Conservation (phyloP, 2,329 filamentous ascomycete species). For the Fusarium redolens region DNA sequence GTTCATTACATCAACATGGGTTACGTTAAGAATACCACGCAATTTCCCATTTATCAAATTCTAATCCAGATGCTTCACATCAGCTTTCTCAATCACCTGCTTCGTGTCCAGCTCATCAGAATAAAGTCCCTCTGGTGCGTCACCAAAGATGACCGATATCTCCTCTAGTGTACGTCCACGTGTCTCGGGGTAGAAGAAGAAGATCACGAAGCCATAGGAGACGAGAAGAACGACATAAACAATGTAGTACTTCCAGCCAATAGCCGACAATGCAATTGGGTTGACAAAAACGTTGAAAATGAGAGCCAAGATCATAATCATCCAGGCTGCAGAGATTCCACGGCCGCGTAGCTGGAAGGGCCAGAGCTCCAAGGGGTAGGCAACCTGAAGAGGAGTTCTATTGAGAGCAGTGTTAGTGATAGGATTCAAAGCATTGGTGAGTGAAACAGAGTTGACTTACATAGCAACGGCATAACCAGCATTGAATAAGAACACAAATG, state of each 20-base stretch:
- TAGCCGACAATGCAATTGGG: not conserved
- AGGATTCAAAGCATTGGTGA: accelerated
- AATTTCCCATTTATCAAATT: not conserved
- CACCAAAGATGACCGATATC: conserved; percentile 13
- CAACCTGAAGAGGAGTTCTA: conserved; percentile 16
- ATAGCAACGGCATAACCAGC: conserved; percentile 16
- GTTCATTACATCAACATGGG: not conserved
- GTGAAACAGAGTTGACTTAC: not conserved
- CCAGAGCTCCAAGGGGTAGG: conserved; percentile 18
- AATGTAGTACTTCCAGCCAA: conserved; percentile 21
- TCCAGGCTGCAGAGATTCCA: conserved; percentile 17
- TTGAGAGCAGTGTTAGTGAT: not conserved
- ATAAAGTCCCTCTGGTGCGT: conserved; percentile 15
- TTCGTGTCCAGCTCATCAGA: conserved; percentile 4
- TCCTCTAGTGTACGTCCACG: conserved; percentile 12
- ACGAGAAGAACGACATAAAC: conserved; percentile 15
- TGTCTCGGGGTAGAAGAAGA: conserved; percentile 19
- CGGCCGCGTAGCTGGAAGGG: conserved; percentile 20
- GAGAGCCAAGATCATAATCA: conserved; percentile 14
- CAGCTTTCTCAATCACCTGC: conserved; percentile 10
- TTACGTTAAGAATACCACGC: not conserved
- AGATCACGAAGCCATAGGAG: conserved; percentile 11
- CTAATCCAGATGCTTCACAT: conserved; percentile 19
- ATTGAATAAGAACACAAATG: conserved; percentile 17
- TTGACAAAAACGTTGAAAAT: conserved; percentile 25